A percentile compares a stretch with the other conserved stretches of the same genome.
Evolutionary conservation across 2,329 filamentous ascomycete species (phyloP).

Genomic region (Metarhizium guizhouense): DNA sequence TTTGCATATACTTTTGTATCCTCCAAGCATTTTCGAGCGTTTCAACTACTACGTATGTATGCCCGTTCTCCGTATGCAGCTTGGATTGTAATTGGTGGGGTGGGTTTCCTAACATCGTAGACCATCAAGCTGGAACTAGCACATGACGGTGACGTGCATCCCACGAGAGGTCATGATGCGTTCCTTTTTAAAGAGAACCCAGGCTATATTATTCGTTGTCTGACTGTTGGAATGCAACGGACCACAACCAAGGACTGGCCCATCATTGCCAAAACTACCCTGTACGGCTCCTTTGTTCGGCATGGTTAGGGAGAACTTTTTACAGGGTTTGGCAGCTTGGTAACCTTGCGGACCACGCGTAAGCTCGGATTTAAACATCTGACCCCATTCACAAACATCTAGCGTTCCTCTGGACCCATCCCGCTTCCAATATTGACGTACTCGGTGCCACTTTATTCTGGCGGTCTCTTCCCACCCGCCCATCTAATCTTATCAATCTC

Average conservation of each 20-base stretch:
- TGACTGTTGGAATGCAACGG: not conserved
- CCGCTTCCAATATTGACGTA: not conserved
- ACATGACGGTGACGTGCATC: too few relatives aligned
- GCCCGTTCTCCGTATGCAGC: too few relatives aligned
- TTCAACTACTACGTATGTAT: too few relatives aligned
- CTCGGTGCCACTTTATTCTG: not conserved
- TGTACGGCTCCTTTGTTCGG: not conserved
- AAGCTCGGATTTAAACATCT: not conserved
- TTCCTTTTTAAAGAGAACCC: too few relatives aligned
- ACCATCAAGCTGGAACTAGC: too few relatives aligned
- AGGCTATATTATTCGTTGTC: too few relatives aligned
- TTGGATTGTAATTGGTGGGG: too few relatives aligned
- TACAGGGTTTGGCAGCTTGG: not conserved
- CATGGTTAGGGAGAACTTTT: not conserved
- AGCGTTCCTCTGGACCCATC: not conserved
- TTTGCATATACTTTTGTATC: too few relatives aligned
- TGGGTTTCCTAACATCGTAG: too few relatives aligned
- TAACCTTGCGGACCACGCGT: not conserved
- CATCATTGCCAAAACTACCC: not conserved
- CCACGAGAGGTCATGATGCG: too few relatives aligned
- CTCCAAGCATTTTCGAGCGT: too few relatives aligned
- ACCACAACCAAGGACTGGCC: not conserved
- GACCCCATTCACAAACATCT: not conserved
- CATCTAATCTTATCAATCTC: constrained; percentile 16
- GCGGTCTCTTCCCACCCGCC: not conserved